Evolutionary conservation across 495 filamentous ascomycete species (phyloP).

Genomic region (Friedmanniomyces endolithicus): DNA sequence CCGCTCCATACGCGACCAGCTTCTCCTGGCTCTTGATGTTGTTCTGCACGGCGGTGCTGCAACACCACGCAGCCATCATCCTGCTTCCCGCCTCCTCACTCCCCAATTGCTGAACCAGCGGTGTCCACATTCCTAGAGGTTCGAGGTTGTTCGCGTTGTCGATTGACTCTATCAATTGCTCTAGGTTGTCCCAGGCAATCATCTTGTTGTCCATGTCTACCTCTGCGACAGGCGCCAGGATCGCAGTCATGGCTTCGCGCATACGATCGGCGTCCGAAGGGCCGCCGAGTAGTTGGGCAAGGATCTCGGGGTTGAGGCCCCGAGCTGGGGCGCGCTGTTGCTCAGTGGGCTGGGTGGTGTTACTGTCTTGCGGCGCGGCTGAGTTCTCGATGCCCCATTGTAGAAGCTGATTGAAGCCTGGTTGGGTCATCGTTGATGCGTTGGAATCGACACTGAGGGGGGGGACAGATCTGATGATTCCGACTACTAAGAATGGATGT

Average conservation of each 20-base stretch:
- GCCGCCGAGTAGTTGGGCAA: conserved; percentile 63
- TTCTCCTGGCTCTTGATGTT: conserved; percentile 73
- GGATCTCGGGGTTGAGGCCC: conserved; percentile 48
- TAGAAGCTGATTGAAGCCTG: conserved; percentile 59
- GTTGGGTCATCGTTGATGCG: not conserved
- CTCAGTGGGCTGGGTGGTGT: conserved; percentile 26
- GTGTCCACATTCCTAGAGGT: conserved; percentile 64
- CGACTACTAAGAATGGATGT: not conserved
- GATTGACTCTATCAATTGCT: conserved; percentile 77
- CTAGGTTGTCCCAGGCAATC: conserved; percentile 90
- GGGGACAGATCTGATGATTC: not conserved
- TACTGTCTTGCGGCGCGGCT: conserved; percentile 27
- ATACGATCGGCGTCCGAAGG: conserved; percentile 85
- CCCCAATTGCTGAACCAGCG: conserved; percentile 57
- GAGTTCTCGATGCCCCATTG: conserved; percentile 91
- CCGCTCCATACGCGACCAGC: conserved; percentile 56
- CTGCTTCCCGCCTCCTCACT: conserved; percentile 56
- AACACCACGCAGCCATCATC: conserved; percentile 79
- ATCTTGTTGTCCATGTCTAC: conserved; percentile 63
- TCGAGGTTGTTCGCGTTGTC: conserved; percentile 94
- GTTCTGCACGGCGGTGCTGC: conserved; percentile 91
- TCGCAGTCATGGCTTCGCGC: conserved; percentile 64
- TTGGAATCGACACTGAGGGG: not conserved
- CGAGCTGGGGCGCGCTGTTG: conserved; percentile 34
- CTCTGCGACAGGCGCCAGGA: conserved; percentile 42